These are phyloP conservation scores for Polyrhizophydium stewartii DNA, from an alignment of 371 early-diverging fungal species.

Conservation along the genomic window DNA sequence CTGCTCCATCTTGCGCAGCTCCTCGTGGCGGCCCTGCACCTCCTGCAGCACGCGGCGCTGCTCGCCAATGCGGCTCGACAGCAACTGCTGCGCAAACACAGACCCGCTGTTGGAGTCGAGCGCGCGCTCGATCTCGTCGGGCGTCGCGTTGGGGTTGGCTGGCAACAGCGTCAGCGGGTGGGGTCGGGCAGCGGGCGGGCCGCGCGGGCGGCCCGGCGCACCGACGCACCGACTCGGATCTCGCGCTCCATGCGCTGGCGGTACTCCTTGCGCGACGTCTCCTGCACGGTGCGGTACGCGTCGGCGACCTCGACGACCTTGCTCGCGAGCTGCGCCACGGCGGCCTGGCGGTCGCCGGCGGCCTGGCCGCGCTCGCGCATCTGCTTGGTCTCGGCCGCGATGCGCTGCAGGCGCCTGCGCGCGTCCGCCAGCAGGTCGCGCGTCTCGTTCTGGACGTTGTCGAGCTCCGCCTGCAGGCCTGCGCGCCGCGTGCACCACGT, in stretches of 20 bases:
- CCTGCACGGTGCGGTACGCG: conserved; percentile 29
- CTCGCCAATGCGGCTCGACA: conserved; percentile 32
- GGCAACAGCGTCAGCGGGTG: conserved; percentile 1
- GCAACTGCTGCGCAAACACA: conserved; percentile 52
- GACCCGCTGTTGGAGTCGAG: conserved; percentile 38
- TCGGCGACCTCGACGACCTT: conserved; percentile 31
- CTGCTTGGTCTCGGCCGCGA: conserved; percentile 8
- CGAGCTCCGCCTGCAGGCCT: not conserved
- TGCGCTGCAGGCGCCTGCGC: conserved; percentile 7
- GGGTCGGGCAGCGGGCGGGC: too few species aligned
- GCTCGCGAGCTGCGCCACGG: conserved; percentile 24
- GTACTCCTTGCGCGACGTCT: conserved; percentile 23
- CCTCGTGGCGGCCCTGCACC: conserved; percentile 58
- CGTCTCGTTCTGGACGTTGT: conserved; percentile 10
- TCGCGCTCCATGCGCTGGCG: conserved; percentile 35
- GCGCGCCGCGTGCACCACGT: too few species aligned
- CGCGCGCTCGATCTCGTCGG: conserved; percentile 49
- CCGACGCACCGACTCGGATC: conserved; percentile 25
- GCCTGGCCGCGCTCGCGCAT: conserved; percentile 17
- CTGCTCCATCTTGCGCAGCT: conserved; percentile 54
- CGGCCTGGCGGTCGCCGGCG: conserved; percentile 18
- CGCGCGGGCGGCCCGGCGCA: not conserved
- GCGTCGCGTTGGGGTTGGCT: conserved; percentile 54
- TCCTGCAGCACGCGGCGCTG: conserved; percentile 48
- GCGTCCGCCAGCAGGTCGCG: conserved; percentile 9